Evolutionary conservation across 1,284 basidiomycete genomes (phyloP).

Genomic region (Vanrija pseudolonga): DNA sequence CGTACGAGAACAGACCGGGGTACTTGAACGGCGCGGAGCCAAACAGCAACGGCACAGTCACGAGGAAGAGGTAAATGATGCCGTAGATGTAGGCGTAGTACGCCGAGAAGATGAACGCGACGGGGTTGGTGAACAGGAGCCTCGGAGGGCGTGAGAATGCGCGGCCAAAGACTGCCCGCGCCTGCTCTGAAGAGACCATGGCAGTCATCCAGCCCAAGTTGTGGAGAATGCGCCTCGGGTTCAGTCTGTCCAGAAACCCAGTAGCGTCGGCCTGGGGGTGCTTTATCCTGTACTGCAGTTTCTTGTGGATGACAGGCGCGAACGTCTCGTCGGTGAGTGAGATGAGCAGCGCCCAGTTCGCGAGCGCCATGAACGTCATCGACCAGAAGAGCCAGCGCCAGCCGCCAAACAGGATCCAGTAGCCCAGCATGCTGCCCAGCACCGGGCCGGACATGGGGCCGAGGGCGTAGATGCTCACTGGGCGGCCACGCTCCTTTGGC

Average conservation of each 20-base stretch:
- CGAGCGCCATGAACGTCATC: slow-evolving; percentile 37
- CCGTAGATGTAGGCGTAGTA: slow-evolving; percentile 53
- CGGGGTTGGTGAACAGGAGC: slow-evolving; percentile 47
- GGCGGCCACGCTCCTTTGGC: slow-evolving; percentile 39
- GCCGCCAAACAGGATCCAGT: slow-evolving; percentile 39
- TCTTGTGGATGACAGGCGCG: slow-evolving; percentile 41
- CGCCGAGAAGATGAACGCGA: slow-evolving; percentile 48
- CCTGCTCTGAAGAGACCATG: slow-evolving; percentile 37
- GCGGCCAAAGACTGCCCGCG: slow-evolving; percentile 24
- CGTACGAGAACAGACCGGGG: slow-evolving; percentile 46
- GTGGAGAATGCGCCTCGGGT: slow-evolving; percentile 19
- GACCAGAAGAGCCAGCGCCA: slow-evolving; percentile 48
- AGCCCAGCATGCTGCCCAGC: slow-evolving; percentile 44
- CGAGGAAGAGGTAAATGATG: slow-evolving; percentile 50
- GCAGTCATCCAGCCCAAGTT: slow-evolving; percentile 35
- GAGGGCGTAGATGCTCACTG: slow-evolving; percentile 44
- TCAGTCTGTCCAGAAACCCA: slow-evolving; percentile 14
- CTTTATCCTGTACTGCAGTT: slow-evolving; percentile 25
- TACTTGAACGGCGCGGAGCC: slow-evolving; percentile 39
- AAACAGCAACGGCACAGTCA: slow-evolving; percentile 50
- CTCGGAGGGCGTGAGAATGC: slow-evolving; percentile 49
- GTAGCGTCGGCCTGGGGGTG: slow-evolving; percentile 18
- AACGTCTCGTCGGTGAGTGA: slow-evolving; percentile 44
- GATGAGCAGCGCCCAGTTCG: slow-evolving; percentile 37
- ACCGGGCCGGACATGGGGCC: slow-evolving; percentile 46